phyloP scores from a whole-genome alignment of 352 stramenopile genomes.

The Phytophthora tentaculata region DNA sequence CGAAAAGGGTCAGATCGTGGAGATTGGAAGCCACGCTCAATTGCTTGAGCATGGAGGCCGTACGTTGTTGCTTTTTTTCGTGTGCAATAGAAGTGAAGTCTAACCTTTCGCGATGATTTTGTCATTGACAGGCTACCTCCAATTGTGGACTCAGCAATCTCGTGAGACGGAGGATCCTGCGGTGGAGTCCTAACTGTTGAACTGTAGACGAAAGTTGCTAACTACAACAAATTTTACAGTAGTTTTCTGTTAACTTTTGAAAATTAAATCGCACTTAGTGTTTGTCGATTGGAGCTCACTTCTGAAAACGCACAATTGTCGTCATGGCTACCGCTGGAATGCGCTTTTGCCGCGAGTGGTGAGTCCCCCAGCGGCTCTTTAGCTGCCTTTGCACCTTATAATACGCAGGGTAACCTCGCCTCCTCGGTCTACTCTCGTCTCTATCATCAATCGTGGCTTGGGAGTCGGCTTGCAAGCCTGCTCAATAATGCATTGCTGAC shows the following conservation, averaged over 20 bases:
- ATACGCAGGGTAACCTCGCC: neutral
- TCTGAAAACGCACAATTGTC: slow-evolving; percentile 23
- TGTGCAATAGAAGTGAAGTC: neutral
- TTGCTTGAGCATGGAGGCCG: slow-evolving; percentile 52
- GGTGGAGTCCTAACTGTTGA: neutral
- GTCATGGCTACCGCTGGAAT: slow-evolving; percentile 82
- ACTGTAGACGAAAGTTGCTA: neutral
- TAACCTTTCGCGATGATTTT: slow-evolving; percentile 6
- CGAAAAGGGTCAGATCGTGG: slow-evolving; percentile 56
- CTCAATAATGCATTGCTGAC: slow-evolving; percentile 8
- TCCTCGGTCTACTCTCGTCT: neutral
- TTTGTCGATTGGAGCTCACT: slow-evolving; percentile 29
- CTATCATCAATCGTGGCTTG: neutral
- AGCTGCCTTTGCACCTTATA: neutral
- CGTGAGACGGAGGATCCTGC: slow-evolving; percentile 25
- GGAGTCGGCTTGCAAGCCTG: neutral
- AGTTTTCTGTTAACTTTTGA: too few species aligned
- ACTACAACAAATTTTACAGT: neutral
- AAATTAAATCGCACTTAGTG: slow-evolving; percentile 30
- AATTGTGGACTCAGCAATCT: slow-evolving; percentile 53
- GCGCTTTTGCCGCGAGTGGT: slow-evolving; percentile 91
- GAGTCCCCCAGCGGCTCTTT: slow-evolving; percentile 20
- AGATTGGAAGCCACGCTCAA: slow-evolving; percentile 52
- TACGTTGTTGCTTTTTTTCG: slow-evolving; percentile 28
- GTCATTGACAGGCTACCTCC: slow-evolving; percentile 36